Conservation (phyloP, 208 protist genomes). For the Acanthamoeba sp. region DNA sequence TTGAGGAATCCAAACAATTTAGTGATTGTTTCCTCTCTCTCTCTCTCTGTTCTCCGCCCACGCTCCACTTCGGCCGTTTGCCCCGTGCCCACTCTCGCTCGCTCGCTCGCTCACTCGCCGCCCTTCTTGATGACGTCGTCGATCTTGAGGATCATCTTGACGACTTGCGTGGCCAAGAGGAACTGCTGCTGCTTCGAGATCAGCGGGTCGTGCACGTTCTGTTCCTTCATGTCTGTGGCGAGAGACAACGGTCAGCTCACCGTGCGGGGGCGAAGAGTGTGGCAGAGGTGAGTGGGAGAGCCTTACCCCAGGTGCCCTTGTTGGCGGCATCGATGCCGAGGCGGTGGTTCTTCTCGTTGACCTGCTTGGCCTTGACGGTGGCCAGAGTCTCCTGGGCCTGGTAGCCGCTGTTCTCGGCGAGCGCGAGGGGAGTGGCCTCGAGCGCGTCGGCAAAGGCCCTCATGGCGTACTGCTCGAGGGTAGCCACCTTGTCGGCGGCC, state of each 20-base stretch:
- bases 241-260: background rate
- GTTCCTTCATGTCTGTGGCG: slow-evolving; percentile 97
- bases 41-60: background rate
- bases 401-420: slow-evolving; percentile 99
- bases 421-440: slow-evolving; percentile 98
- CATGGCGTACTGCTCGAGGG: slow-evolving; percentile 99
- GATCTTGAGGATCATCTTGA: slow-evolving; percentile 72
- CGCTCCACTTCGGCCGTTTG: background rate
- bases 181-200: slow-evolving; percentile 99
- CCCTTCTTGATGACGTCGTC: slow-evolving; percentile 71
- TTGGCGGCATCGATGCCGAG: slow-evolving; percentile 99
- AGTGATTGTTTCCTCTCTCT: background rate
- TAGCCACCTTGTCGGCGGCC: slow-evolving; percentile 93
- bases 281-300: background rate
- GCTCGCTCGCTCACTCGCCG: background rate
- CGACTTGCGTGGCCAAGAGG: slow-evolving; percentile 99
- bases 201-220: slow-evolving; percentile 99
- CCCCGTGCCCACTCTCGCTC: no score
- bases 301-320: slow-evolving; percentile 91
- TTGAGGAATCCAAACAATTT: background rate
- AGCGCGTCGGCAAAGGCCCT: slow-evolving; percentile 99
- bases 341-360: slow-evolving; percentile 95
- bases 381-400: slow-evolving; percentile 97
- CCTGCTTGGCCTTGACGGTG: slow-evolving; percentile 96
- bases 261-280: no score